Percentiles rank a stretch among this genome's conserved stretches.
Evolutionary conservation across 805 yeast species (phyloP).

Genomic region (Torulaspora gathmanii): DNA sequence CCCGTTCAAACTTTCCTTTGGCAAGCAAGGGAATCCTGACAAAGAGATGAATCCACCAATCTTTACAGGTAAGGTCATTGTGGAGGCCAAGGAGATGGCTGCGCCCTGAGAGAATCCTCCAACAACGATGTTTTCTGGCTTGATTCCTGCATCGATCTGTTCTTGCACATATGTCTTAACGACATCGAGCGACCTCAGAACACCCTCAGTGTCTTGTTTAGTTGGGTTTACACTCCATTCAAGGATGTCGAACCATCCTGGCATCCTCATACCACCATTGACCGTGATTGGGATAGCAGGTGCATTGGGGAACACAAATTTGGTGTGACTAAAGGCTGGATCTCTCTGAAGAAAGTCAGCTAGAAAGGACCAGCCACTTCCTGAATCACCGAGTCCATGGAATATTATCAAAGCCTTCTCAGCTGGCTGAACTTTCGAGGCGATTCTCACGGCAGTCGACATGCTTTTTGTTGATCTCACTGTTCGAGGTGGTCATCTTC

Average conservation of each 20-base stretch:
- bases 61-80: conserved; percentile 50
- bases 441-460: conserved; percentile 32
- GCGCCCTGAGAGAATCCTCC: conserved; percentile 98
- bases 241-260: conserved; percentile 83
- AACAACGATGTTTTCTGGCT: conserved; percentile 65
- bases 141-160: conserved; percentile 50
- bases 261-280: conserved; percentile 62
- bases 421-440: conserved; percentile 37
- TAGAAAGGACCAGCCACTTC: conserved; percentile 82
- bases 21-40: conserved; percentile 65
- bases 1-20: conserved; percentile 15
- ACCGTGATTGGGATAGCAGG: conserved; percentile 66
- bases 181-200: conserved; percentile 44
- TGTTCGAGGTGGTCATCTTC: not conserved
- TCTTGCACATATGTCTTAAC: conserved; percentile 47
- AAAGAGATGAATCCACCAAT: conserved; percentile 74
- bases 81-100: conserved; percentile 63
- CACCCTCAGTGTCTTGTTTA: conserved; percentile 50
- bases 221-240: conserved; percentile 45
- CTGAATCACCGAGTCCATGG: conserved; percentile 92
- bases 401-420: conserved; percentile 67
- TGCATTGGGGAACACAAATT: conserved; percentile 88
- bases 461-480: conserved; percentile 9
- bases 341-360: conserved; percentile 54
- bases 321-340: conserved; percentile 48